Evolutionary conservation across 495 filamentous ascomycete genomes (phyloP).

Genomic region (Friedmanniomyces endolithicus): DNA sequence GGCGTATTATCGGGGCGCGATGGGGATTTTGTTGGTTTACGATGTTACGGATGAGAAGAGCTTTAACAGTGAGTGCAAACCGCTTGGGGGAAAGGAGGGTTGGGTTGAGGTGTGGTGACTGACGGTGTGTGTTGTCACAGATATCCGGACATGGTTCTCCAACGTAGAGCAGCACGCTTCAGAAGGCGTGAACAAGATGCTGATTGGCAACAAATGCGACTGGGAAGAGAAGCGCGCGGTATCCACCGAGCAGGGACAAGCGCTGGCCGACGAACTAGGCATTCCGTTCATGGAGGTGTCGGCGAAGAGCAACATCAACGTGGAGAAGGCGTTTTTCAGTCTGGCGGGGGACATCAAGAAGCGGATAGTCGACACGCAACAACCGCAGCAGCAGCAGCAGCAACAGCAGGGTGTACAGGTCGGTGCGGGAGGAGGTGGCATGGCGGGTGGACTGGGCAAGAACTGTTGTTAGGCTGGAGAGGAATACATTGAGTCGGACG

Average conservation of each 20-base stretch:
- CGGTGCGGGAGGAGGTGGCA: conserved; percentile 47
- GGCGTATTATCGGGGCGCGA: conserved; percentile 94
- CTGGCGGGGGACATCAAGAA: conserved; percentile 98
- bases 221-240: conserved; percentile 98
- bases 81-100: neutral
- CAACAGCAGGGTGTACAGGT: conserved; percentile 56
- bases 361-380: conserved; percentile 73
- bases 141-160: conserved; percentile 98
- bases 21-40: conserved; percentile 97
- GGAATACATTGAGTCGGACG: neutral
- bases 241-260: conserved; percentile 83
- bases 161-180: conserved; percentile 99
- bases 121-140: conserved; percentile 34
- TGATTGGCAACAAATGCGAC: conserved; percentile 99
- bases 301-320: conserved; percentile 98
- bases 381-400: conserved; percentile 48
- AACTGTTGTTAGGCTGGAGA: conserved; percentile 64
- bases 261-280: conserved; percentile 86
- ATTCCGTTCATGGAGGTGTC: conserved; percentile 98
- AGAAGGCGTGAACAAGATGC: conserved; percentile 98
- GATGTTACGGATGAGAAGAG: conserved; percentile 96
- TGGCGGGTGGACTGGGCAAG: conserved; percentile 47
- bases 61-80: conserved; percentile 70
- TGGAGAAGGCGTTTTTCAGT: conserved; percentile 96
- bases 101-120: too few species aligned